Evolutionary conservation across 495 filamentous ascomycete genomes (phyloP).

Genomic region (Hypoxylon perforatum): DNA sequence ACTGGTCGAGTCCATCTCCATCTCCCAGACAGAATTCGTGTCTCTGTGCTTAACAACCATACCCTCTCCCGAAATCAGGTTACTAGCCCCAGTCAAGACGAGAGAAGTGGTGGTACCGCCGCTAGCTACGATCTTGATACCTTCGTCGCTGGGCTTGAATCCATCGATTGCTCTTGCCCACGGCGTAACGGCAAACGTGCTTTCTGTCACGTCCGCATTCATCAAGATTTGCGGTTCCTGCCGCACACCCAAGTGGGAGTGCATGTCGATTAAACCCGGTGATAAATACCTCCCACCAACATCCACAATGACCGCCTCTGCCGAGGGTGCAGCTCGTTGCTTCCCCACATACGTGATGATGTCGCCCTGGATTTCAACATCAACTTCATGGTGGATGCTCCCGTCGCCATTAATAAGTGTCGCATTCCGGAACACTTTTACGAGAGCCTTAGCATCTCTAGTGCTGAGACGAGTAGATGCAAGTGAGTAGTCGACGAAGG

Average conservation of each 20-base stretch:
- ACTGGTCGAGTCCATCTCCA: conserved; percentile 57
- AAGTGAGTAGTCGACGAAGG: conserved; percentile 7
- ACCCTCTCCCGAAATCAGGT: conserved; percentile 65
- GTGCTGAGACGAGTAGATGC: conserved; percentile 3
- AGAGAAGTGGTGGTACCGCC: conserved; percentile 64
- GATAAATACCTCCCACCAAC: conserved; percentile 58
- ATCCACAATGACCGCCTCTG: conserved; percentile 5
- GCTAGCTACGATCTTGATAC: conserved; percentile 57
- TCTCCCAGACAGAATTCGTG: conserved; percentile 44
- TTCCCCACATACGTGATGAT: conserved; percentile 19
- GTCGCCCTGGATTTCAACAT: conserved; percentile 43
- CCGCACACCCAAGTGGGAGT: conserved; percentile 54
- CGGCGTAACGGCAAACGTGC: conserved; percentile 49
- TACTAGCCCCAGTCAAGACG: conserved; percentile 63
- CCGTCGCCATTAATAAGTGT: conserved; percentile 51
- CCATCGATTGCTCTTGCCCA: conserved; percentile 57
- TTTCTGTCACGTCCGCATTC: conserved; percentile 50
- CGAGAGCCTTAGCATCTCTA: not conserved
- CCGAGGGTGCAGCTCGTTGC: not conserved
- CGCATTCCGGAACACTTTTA: conserved; percentile 39
- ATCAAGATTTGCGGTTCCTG: conserved; percentile 36
- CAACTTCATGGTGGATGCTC: conserved; percentile 31
- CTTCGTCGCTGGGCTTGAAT: conserved; percentile 56
- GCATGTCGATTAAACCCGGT: conserved; percentile 65
- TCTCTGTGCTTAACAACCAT: conserved; percentile 58